These are phyloP conservation scores for Yarrowia sp. DNA, from an alignment of 805 yeast species.

Conservation along the genomic window DNA sequence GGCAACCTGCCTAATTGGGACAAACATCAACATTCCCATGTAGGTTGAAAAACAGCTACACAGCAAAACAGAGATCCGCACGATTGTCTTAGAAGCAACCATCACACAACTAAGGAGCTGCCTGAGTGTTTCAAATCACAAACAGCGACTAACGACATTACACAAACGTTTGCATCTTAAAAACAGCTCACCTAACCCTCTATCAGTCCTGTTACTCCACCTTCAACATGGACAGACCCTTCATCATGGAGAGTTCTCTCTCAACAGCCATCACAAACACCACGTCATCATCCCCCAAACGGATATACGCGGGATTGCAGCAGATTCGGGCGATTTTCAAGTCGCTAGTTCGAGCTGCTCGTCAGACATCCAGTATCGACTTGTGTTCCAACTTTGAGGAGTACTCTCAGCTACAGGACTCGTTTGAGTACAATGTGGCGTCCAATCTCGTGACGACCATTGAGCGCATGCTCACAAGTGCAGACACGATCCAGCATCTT, in stretches of 20 bases:
- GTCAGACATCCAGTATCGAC: constrained; percentile 7
- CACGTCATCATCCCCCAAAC: constrained; percentile 25
- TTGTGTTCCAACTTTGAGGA: constrained; percentile 15
- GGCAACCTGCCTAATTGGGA: constrained; percentile 27
- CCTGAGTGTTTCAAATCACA: no score
- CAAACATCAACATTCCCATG: constrained; percentile 10
- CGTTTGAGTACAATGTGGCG: constrained; percentile 60
- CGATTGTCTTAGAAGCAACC: background rate
- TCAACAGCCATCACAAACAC: constrained; percentile 23
- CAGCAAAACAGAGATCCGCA: constrained; percentile 18
- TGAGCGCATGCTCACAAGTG: constrained; percentile 39
- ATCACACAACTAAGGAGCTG: background rate
- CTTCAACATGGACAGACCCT: constrained; percentile 9
- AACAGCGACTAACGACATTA: no score
- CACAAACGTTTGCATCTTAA: background rate
- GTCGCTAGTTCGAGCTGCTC: constrained; percentile 3
- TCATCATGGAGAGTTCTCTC: constrained; percentile 35
- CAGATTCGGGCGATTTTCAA: constrained; percentile 28
- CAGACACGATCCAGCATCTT: constrained; percentile 25
- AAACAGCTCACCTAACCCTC: no score
- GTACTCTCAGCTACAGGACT: constrained; percentile 54
- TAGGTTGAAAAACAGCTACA: background rate
- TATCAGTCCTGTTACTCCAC: background rate
- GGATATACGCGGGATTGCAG: constrained; percentile 27
- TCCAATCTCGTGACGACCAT: constrained; percentile 50